Evolutionary conservation across 2,329 filamentous ascomycete genomes (phyloP), one percentile per base, ranked within the genome.

Genomic region (Anisogramma anomala): DNA sequence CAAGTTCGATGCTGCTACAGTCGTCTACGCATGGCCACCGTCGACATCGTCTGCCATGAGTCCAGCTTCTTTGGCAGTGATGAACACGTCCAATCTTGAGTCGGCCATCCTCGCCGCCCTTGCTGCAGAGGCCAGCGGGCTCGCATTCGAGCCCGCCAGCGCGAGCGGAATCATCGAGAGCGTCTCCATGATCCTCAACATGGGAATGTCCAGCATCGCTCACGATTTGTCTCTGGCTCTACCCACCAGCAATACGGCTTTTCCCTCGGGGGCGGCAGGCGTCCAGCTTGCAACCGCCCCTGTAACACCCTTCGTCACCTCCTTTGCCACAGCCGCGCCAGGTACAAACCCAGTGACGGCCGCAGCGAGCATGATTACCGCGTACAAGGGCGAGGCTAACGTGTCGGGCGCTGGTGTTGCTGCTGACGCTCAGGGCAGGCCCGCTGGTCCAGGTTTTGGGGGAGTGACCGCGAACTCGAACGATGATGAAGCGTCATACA

Each of bases 131-230:
- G 36, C 32, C 13, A 32, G 23, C 15, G 36, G 30, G 15, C 22
- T 40, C 7, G 39, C 27, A 9, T 11, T 18, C 18, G 28, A 37
- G 17, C 27, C 33, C 15, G 27, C 40, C 7, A 38, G 33, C 17
- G 36, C 36, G 1, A 46, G 40, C 19, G 37, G 27, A 8, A 26
- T 35, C 18, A 19, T 46, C 10, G 27, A 26, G 6, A 33, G 25
- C 15, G 33, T 42, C 17, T 39, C 33, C 13, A 28, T 33, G 19
- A 36, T 27, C 17, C 26, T 37, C 33, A 43, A 39, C 15, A 31
- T n/a, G 28, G 36, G 28, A 4, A 37, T 43, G 14, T 35, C 40
- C 25, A 43, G 27, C 22, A 36, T 37, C 19, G 40, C 36, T 15
- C 44, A 20, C 34, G 32, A 41, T 8, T 22, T 30, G n/a, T 15